Evolutionary conservation across 2,329 filamentous ascomycete genomes (phyloP).

Genomic region (Trichoderma sp.): DNA sequence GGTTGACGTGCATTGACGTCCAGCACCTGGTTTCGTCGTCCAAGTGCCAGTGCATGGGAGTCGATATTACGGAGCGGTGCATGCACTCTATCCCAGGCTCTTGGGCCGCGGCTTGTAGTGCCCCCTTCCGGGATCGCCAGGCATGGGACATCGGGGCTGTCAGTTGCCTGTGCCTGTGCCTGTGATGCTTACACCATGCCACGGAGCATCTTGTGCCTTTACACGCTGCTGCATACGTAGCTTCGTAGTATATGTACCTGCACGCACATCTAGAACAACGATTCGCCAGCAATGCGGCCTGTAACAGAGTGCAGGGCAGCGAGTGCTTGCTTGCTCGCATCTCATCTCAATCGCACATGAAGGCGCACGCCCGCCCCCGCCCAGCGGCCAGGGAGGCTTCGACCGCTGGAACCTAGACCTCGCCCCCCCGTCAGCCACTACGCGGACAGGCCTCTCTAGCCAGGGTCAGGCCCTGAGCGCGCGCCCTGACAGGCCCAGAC

Average conservation of each 20-base stretch:
- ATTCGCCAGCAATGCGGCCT: background rate
- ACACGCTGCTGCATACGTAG: background rate
- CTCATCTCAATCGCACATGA: conserved; percentile 14
- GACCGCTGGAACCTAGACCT: conserved; percentile 10
- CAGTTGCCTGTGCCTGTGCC: background rate
- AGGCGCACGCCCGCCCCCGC: conserved; percentile 4
- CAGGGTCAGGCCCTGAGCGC: conserved; percentile 13
- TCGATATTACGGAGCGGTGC: background rate
- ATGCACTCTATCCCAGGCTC: background rate
- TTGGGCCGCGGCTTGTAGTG: background rate
- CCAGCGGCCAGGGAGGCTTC: conserved; percentile 17
- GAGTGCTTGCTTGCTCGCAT: background rate
- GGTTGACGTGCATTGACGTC: conserved; percentile 26
- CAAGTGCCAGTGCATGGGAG: background rate
- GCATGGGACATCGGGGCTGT: background rate
- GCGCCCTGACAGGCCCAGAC: background rate
- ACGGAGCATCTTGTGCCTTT: too few relatives aligned
- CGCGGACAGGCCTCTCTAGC: background rate
- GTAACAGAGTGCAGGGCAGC: background rate
- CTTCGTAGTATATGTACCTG: background rate
- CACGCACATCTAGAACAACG: background rate
- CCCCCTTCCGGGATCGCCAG: background rate
- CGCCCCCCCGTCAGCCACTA: conserved; percentile 8
- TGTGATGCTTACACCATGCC: background rate
- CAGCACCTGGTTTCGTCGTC: background rate